Conservation (phyloP, 1,284 basidiomycete species). For the Pyrrhoderma noxium region DNA sequence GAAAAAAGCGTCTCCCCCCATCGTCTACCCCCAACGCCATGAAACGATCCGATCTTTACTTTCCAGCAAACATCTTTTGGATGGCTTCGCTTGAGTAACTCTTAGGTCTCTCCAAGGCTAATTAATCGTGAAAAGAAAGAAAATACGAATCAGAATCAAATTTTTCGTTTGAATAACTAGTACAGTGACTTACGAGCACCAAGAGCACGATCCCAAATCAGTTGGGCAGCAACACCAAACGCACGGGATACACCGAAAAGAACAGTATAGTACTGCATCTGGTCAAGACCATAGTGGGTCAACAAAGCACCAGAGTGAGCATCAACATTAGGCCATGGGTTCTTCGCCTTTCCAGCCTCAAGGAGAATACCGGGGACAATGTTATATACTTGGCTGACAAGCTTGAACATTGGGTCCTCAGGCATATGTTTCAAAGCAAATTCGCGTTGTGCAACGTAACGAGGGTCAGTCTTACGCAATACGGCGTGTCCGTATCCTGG, state of each 20-base stretch:
- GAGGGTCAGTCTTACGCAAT: slow-evolving; percentile 94
- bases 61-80: slow-evolving; percentile 56
- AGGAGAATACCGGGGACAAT: slow-evolving; percentile 90
- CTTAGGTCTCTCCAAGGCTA: slow-evolving; percentile 82
- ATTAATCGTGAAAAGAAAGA: slow-evolving; percentile 14
- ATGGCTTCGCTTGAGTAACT: slow-evolving; percentile 76
- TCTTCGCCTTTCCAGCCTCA: slow-evolving; percentile 93
- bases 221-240: slow-evolving; percentile 83
- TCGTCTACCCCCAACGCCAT: no score
- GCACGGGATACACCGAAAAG: slow-evolving; percentile 95
- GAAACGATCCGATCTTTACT: no score
- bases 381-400: slow-evolving; percentile 90
- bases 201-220: slow-evolving; percentile 94
- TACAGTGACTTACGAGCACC: slow-evolving; percentile 65
- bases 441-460: slow-evolving; percentile 92
- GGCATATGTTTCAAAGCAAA: slow-evolving; percentile 89
- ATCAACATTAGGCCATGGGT: slow-evolving; percentile 92
- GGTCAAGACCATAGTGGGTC: slow-evolving; percentile 80
- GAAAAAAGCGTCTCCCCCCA: no score
- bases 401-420: slow-evolving; percentile 84
- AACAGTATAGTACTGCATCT: slow-evolving; percentile 95
- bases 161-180: neutral
- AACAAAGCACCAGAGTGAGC: slow-evolving; percentile 94
- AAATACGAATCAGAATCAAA: neutral
- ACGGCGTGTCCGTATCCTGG: slow-evolving; percentile 97